phyloP scores from a whole-genome alignment of 2,329 filamentous ascomycete species.

The Amylocarpus encephaloides region DNA sequence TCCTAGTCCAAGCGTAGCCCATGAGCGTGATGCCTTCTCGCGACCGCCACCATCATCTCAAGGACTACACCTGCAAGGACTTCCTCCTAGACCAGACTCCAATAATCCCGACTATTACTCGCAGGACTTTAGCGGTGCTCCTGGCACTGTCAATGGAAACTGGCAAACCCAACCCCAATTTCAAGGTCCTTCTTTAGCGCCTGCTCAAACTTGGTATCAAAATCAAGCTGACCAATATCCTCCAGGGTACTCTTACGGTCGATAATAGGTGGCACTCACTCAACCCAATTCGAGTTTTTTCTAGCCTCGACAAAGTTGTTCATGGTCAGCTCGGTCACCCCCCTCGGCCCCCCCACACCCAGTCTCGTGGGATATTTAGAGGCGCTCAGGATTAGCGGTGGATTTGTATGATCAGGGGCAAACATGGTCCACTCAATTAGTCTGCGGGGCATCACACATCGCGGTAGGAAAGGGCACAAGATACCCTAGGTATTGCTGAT shows the following conservation, averaged over 20 bases:
- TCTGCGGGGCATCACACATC: neutral
- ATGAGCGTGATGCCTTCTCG: slow-evolving; percentile 11
- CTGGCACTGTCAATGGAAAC: slow-evolving; percentile 9
- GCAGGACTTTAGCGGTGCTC: slow-evolving; percentile 12
- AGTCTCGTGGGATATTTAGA: too few relatives aligned
- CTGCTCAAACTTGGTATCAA: slow-evolving; percentile 10
- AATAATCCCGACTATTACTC: slow-evolving; percentile 20
- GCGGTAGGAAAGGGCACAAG: neutral
- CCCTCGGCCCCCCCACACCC: neutral
- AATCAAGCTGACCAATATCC: slow-evolving; percentile 9
- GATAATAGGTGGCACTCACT: neutral
- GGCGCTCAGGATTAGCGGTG: neutral
- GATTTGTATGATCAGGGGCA: neutral
- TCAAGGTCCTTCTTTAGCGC: slow-evolving; percentile 9
- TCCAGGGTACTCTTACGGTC: slow-evolving; percentile 12
- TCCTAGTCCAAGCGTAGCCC: slow-evolving; percentile 7
- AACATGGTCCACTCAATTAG: too few relatives aligned
- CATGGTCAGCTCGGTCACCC: neutral
- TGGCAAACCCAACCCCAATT: slow-evolving; percentile 7
- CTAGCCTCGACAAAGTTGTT: too few relatives aligned
- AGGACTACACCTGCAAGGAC: slow-evolving; percentile 8
- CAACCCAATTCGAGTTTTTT: neutral
- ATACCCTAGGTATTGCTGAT: neutral
- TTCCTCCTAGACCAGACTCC: slow-evolving; percentile 17
- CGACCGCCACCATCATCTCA: slow-evolving; percentile 5